Evolutionary conservation across 768 basidiomycete species (phyloP), one percentile per base, ranked within the genome.

Genomic region (Trametes gibbosa): DNA sequence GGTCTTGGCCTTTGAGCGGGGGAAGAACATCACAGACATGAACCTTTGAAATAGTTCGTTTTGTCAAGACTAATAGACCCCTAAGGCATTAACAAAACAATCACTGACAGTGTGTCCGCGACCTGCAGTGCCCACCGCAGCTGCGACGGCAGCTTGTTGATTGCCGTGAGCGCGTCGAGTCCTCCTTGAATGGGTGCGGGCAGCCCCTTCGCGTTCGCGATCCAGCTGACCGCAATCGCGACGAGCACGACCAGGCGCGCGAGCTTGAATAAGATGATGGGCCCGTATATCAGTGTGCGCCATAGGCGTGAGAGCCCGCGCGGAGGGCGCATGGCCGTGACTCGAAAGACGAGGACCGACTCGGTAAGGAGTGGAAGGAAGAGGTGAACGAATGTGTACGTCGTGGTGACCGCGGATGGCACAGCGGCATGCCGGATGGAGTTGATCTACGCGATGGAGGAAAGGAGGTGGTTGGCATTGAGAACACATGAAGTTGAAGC

Each of bases 321-420:
- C 19, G 43, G 43, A 6, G 2, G 67, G 63, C 0, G 77, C 75
- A 56, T 71, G 76, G 8, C 75, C 70, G 12, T 72, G 16, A 78
- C 65, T 1, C 77, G 71, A 51, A 76, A 63, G 23, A 75, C 37
- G 19, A 78, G 71, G 42, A 77, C 72, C 5, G 67, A 70, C 55
- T 77, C 75, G 39, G 75, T 68, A 42, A 76, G 61, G 3, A 76
- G 48, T 5, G 76, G 75, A 51, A 14, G 68, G 21, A 58, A 41
- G 32, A 58, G 40, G 27, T 40, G 41, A 17, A 48, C 40, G 12
- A 41, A 19, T 0, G 48, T 42, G 27, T 37, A 37, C 9, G 39
- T 32, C 27, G 42, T 46, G 5, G 25, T 43, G 9, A 54, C 25
- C 27, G 42, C 41, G 19, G 41, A 14, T n/a, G 39, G 37, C 21